Base-by-base conservation (phyloP, 192 early-diverging fungal genomes). In the Gorgonomyces haynaldii region DNA sequence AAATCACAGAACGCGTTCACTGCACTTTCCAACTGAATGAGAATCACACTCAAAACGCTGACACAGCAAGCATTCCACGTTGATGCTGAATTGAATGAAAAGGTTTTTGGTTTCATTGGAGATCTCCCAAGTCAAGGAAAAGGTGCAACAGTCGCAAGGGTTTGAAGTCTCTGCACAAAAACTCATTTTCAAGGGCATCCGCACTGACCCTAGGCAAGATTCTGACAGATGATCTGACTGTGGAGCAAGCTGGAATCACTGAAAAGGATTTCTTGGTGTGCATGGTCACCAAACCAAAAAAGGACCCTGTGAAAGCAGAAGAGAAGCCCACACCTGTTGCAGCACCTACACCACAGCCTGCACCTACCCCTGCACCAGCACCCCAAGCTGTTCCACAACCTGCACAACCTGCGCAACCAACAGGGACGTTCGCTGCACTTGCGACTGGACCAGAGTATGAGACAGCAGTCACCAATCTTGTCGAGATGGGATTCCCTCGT, bases 201-300 rank as follows among this genome's bases (percentile, higher is more conserved):
- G 2, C 5, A n/a, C 29, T 9, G 13, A 8, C 9, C 21, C 48
- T 2, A 19, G 85, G 91, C 53, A 93, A 95, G 64, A 88, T 95
- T 54, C 76, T 97, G 15, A 65, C 52, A 9, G 83, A 97, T 62
- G 76, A 69, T 31, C 73, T 82, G 47, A 75, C 81, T 1, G 63
- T 97, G 6, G 75, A 63, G 15, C 73, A 81, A 23, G 79, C 78
- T 52, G 81, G 84, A 23, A 84, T 95, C 45, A 69, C 52, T 16
- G 93, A 97, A 56, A 91, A 84, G 61, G 88, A 91, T 48, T 97
- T 97, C 61, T 65, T 97, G 58, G 93, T 97, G 31, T 73, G 91
- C 5, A 97, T 97, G 93, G 79, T 86, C 7, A 76, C 81, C 54
- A 95, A 95, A 81, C 83, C 85, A 72, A 10, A 8, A 22, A 17